Evolutionary conservation across 306 rosid species (phyloP), one percentile per base, ranked within the genome.

Genomic region (Abrus pulchellus): DNA sequence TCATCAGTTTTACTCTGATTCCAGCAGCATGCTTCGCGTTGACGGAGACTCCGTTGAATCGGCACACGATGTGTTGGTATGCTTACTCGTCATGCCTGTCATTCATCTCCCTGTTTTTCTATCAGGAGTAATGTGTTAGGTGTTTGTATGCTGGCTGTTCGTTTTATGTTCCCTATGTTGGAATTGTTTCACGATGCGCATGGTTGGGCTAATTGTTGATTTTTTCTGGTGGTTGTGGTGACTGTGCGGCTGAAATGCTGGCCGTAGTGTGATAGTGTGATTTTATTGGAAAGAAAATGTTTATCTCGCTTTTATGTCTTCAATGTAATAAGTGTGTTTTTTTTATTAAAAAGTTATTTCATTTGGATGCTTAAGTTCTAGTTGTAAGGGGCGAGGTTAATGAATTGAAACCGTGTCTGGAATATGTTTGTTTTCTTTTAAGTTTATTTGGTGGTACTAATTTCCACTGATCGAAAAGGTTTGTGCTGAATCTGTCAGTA

Each of bases 1-100:
- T 72, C 90, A 94, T 86, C 97, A 88, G 89, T 92, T 94, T 32
- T 94, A 92, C 86, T 78, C 97, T 1, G 89, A 90, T n/a, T 76
- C 76, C 56, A 94, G 98, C 85, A 81, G 87, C 12, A 83, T 92
- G 96, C 60, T 87, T 83, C 91, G 92, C 13, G 73, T 92, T 2
- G 91, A 94, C 40, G 96, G 92, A 0, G 90, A 94, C 67, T 68
- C 88, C 9, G 79, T 86, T 1, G 90, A 92, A 8, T 61, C 92
- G 2, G 98, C 94, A 12, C 74, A 87, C 7, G 83, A 79, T 75
- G 85, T 90, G 60, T 73, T 92, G 87, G 98, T 92, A 77, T 89
- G 83, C 90, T 85, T 2, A 38, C 34, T 45, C 55, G 20, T 20
- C 40, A 44, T 67, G 6, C 9, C 9, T 48, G 3, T 48, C 53